phyloP scores from a whole-genome alignment of 768 basidiomycete genomes.

The Phanerochaete carnosa region DNA sequence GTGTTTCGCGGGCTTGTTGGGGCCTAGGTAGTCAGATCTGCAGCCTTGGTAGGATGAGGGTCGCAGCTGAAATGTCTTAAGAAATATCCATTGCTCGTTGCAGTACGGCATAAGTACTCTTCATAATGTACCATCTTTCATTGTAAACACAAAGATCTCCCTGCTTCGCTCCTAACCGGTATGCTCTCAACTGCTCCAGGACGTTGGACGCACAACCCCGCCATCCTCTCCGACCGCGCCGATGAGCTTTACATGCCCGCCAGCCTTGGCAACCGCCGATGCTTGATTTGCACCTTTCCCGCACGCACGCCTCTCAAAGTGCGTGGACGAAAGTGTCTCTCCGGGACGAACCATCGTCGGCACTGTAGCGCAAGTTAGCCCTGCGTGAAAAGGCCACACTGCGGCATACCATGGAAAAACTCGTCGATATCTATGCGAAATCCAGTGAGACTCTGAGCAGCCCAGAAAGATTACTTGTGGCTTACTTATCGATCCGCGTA shows the following conservation, averaged over 20 bases:
- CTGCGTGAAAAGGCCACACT: neutral
- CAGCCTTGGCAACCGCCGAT: conserved; percentile 51
- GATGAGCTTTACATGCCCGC: conserved; percentile 43
- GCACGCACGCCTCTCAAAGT: conserved; percentile 47
- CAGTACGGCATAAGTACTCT: no score
- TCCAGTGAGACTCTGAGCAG: neutral
- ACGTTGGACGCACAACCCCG: conserved; percentile 59
- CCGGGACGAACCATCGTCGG: conserved; percentile 51
- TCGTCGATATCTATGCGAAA: conserved; percentile 16
- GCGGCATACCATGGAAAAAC: conserved; percentile 17
- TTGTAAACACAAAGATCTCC: conserved; percentile 4
- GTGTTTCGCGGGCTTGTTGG: no score
- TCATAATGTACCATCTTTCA: no score
- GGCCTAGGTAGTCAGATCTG: no score
- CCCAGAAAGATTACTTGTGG: neutral
- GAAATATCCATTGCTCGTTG: no score
- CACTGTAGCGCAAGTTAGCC: conserved; percentile 31
- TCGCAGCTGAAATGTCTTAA: no score
- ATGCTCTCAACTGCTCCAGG: conserved; percentile 57
- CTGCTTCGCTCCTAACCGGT: conserved; percentile 40
- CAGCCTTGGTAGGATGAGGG: no score
- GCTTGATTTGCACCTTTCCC: conserved; percentile 69
- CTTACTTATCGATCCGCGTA: conserved; percentile 16
- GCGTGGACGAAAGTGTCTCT: conserved; percentile 54
- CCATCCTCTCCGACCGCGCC: conserved; percentile 56